Conservation (phyloP, 2,329 filamentous ascomycete genomes). For the Colletotrichum plurivorum region DNA sequence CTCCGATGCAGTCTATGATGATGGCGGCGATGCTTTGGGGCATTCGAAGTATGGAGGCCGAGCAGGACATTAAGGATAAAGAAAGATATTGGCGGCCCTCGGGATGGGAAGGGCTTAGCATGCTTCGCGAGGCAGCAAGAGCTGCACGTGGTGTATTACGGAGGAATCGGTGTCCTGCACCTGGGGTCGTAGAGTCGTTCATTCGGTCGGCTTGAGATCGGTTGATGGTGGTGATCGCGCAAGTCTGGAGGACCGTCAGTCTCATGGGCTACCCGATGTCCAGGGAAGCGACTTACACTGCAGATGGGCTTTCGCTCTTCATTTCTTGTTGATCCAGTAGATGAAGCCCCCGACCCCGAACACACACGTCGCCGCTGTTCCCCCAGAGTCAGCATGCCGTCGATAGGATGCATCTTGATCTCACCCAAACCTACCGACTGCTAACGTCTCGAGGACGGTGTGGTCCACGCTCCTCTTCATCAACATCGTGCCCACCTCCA, state of each 20-base stretch:
- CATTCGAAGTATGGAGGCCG: not conserved
- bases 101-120: not conserved
- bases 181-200: conserved; percentile 3
- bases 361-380: conserved; percentile 10
- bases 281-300: not conserved
- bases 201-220: not conserved
- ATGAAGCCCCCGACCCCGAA: conserved; percentile 38
- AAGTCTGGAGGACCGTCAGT: not conserved
- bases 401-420: not conserved
- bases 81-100: not conserved
- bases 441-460: conserved; percentile 35
- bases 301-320: not conserved
- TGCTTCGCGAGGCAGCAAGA: not conserved
- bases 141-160: not conserved
- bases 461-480: conserved; percentile 38
- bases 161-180: conserved; percentile 14
- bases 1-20: conserved; percentile 2
- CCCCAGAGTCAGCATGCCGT: not conserved
- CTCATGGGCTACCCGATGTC: not conserved
- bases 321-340: conserved; percentile 35
- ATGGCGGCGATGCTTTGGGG: not conserved
- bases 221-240: not conserved
- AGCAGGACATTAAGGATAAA: not conserved
- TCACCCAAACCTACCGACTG: conserved; percentile 22
- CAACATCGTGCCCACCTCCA: conserved; percentile 27